A percentile compares a stretch with the other conserved stretches of the same genome.
These are phyloP conservation scores for Parietaria judaica DNA, from an alignment of 306 rosid species.

Conservation along the genomic window DNA sequence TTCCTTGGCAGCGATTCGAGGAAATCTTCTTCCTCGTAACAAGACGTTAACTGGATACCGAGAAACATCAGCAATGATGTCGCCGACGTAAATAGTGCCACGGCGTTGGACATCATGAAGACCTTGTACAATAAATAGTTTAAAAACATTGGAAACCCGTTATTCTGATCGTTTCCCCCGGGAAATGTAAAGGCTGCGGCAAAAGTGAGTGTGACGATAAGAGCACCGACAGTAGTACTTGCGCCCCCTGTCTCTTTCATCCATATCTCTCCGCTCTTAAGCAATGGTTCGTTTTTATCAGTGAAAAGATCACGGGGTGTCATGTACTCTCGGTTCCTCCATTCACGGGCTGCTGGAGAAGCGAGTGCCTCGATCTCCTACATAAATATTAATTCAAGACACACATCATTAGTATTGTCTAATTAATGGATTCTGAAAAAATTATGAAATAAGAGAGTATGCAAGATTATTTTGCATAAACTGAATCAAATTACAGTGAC, in stretches of 20 bases:
- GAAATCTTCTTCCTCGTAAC: conserved; percentile 6
- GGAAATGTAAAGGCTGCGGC: conserved; percentile 1
- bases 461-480: too few species aligned
- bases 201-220: neutral
- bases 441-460: too few species aligned
- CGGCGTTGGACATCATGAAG: neutral
- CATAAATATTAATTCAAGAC: too few species aligned
- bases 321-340: neutral
- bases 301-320: neutral
- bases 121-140: neutral
- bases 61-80: conserved; percentile 1
- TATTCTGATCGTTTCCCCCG: neutral
- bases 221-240: neutral
- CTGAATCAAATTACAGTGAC: too few species aligned
- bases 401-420: too few species aligned
- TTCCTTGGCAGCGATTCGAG: neutral
- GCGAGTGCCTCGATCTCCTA: neutral
- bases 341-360: neutral
- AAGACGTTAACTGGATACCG: neutral
- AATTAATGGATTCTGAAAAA: too few species aligned
- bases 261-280: conserved; percentile 11
- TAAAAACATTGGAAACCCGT: neutral
- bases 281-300: too few species aligned
- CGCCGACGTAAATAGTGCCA: neutral
- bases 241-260: neutral